A percentile compares a stretch with the other conserved stretches of the same genome.
These are phyloP conservation scores for Backusella mclennaniae DNA, from an alignment of 192 early-diverging fungal genomes.

Conservation along the genomic window DNA sequence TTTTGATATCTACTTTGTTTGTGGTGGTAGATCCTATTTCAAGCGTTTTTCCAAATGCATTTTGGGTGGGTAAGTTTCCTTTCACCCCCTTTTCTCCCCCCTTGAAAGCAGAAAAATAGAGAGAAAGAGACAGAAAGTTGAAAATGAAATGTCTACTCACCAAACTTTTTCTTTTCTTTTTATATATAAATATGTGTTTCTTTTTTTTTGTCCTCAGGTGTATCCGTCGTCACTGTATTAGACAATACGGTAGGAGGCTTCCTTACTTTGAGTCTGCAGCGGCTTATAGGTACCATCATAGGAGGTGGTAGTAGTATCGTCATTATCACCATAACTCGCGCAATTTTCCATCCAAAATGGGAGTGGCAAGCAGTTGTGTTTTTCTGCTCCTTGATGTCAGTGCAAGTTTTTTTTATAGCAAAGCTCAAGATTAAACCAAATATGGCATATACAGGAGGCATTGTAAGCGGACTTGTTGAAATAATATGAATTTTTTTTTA, in stretches of 20 bases:
- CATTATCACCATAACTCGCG: background rate
- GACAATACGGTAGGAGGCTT: slow-evolving; percentile 18
- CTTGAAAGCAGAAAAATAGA: background rate
- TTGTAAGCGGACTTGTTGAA: slow-evolving; percentile 3
- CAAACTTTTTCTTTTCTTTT: background rate
- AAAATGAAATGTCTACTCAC: background rate
- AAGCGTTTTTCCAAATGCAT: slow-evolving; percentile 13
- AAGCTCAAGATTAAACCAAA: slow-evolving; percentile 15
- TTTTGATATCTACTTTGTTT: slow-evolving; percentile 10
- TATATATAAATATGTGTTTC: background rate
- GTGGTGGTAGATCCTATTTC: slow-evolving; percentile 13
- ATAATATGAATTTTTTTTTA: background rate
- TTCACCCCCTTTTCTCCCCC: background rate
- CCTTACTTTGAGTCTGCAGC: slow-evolving; percentile 8
- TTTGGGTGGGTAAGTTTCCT: slow-evolving; percentile 14
- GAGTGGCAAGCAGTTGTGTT: slow-evolving; percentile 13
- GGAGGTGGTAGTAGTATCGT: background rate
- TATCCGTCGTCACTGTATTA: slow-evolving; percentile 13
- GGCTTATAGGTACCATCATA: slow-evolving; percentile 13
- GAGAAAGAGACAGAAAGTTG: background rate
- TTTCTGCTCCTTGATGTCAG: slow-evolving; percentile 1
- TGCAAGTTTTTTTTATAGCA: slow-evolving; percentile 22
- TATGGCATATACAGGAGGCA: slow-evolving; percentile 17
- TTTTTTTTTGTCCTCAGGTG: background rate
- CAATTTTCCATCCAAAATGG: slow-evolving; percentile 19